phyloP scores from a whole-genome alignment of 2,329 filamentous ascomycete species.

The Penicillium sp. region DNA sequence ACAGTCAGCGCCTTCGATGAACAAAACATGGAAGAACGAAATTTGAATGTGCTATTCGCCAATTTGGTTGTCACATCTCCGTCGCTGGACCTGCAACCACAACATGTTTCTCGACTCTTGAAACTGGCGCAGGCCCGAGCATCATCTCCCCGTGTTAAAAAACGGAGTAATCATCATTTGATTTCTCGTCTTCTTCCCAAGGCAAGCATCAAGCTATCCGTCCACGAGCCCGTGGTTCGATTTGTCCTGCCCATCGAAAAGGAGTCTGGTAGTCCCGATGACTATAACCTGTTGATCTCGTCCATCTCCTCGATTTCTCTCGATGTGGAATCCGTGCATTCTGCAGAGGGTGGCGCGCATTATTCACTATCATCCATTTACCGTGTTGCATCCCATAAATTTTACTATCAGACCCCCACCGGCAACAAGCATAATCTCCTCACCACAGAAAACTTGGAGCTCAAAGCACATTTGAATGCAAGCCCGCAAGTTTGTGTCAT shows the following conservation, averaged over 20 bases:
- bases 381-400: conserved; percentile 79
- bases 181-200: conserved; percentile 93
- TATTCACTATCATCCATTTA: conserved; percentile 85
- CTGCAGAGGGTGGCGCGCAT: conserved; percentile 77
- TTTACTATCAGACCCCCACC: conserved; percentile 91
- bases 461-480: conserved; percentile 83
- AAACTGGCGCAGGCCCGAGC: conserved; percentile 69
- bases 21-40: conserved; percentile 76
- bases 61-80: conserved; percentile 97
- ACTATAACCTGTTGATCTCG: conserved; percentile 94
- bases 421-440: conserved; percentile 85
- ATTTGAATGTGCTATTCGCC: conserved; percentile 93
- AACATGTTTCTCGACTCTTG: conserved; percentile 83
- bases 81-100: conserved; percentile 88
- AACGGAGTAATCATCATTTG: conserved; percentile 62
- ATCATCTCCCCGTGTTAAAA: conserved; percentile 47
- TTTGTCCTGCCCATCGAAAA: conserved; percentile 83
- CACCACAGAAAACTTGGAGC: conserved; percentile 82
- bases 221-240: conserved; percentile 93
- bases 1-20: conserved; percentile 79
- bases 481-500: conserved; percentile 84
- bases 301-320: conserved; percentile 92
- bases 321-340: conserved; percentile 95
- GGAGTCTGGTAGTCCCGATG: conserved; percentile 62
- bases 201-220: conserved; percentile 90